phyloP scores from a whole-genome alignment of 1,139 yeast species.

The Lodderomyces parapsilosis region DNA sequence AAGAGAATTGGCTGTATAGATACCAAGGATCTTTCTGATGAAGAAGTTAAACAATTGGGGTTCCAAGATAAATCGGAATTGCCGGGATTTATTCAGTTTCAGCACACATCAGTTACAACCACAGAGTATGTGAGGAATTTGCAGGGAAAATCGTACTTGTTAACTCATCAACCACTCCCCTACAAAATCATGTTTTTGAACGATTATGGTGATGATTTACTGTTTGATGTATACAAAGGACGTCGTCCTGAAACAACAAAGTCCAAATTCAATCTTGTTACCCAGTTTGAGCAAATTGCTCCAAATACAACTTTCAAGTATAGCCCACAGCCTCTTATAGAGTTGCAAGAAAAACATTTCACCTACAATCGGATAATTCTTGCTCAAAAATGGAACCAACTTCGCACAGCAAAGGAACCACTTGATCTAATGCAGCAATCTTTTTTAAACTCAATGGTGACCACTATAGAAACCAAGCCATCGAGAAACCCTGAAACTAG shows the following conservation, averaged over 20 bases:
- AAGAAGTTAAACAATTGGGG: constrained; percentile 17
- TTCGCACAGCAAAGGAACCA: not conserved
- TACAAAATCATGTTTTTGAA: constrained; percentile 21
- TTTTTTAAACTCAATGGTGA: constrained; percentile 9
- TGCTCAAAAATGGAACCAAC: constrained; percentile 2
- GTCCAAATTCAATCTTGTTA: constrained; percentile 13
- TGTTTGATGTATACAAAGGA: constrained; percentile 10
- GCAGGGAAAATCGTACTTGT: constrained; percentile 23
- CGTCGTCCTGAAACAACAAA: not conserved
- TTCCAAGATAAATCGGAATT: constrained; percentile 16
- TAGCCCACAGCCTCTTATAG: constrained; percentile 7
- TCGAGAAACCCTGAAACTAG: constrained; percentile 17
- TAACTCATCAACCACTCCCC: constrained; percentile 22
- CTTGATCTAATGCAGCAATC: constrained; percentile 7
- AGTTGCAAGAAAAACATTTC: constrained; percentile 7
- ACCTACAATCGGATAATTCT: constrained; percentile 6
- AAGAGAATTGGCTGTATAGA: constrained; percentile 16
- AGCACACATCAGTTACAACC: constrained; percentile 17
- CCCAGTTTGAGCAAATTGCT: constrained; percentile 11
- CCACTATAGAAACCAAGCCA: constrained; percentile 2
- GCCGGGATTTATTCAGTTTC: constrained; percentile 20
- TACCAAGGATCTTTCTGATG: constrained; percentile 17
- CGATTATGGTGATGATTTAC: constrained; percentile 18
- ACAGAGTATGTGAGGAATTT: constrained; percentile 21
- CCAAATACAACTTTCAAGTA: constrained; percentile 3